Evolutionary conservation across 2,329 filamentous ascomycete genomes (phyloP).

Genomic region (Claviceps citrina): DNA sequence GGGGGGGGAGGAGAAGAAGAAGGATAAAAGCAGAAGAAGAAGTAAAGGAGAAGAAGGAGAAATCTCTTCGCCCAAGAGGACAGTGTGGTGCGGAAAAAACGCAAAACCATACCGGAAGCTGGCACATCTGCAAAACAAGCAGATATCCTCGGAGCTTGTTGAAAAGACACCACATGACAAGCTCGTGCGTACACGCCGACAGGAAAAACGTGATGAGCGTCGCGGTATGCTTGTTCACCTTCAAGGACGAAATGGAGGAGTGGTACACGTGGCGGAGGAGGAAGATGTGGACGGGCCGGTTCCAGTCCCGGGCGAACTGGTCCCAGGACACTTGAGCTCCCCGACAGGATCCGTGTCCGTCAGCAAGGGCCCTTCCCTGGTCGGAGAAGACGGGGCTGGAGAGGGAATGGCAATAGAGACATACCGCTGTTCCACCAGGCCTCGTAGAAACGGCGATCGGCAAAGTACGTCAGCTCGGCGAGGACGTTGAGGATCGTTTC

Average conservation of each 20-base stretch:
- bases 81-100: too few species aligned
- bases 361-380: too few species aligned
- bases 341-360: too few species aligned
- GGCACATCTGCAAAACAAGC: slow-evolving; percentile 56
- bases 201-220: slow-evolving; percentile 64
- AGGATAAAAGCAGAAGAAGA: neutral
- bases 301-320: slow-evolving; percentile 70
- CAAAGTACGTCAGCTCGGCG: slow-evolving; percentile 62
- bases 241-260: slow-evolving; percentile 57
- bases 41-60: neutral
- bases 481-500: slow-evolving; percentile 59
- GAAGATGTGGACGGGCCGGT: slow-evolving; percentile 61
- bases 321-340: slow-evolving; percentile 51
- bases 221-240: slow-evolving; percentile 52
- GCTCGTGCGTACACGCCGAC: slow-evolving; percentile 55
- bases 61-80: too few species aligned
- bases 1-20: too few species aligned
- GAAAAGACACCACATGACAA: slow-evolving; percentile 70
- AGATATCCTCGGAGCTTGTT: slow-evolving; percentile 63
- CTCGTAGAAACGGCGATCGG: slow-evolving; percentile 58
- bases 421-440: slow-evolving; percentile 47
- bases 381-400: too few species aligned
- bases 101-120: slow-evolving; percentile 51
- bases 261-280: slow-evolving; percentile 67
- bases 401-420: slow-evolving; percentile 4